Evolutionary conservation across 2,329 filamentous ascomycete genomes (phyloP).

Genomic region (Colletotrichum zoysiae): DNA sequence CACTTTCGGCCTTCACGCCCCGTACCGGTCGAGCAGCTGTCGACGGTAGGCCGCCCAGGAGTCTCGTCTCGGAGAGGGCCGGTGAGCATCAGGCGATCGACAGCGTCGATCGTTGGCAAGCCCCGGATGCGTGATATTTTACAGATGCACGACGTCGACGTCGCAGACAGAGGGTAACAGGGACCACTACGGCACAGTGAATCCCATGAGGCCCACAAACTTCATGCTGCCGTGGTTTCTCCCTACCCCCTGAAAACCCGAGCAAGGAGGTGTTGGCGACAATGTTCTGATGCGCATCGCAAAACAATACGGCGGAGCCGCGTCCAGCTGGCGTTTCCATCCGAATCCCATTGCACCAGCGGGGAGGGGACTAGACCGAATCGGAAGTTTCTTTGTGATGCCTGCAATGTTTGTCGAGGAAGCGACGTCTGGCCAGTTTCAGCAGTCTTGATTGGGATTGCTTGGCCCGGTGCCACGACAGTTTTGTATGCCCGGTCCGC

Average conservation of each 20-base stretch:
- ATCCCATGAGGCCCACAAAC: conserved; percentile 24
- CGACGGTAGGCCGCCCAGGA: conserved; percentile 33
- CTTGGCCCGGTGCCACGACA: conserved; percentile 39
- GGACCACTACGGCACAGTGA: conserved; percentile 31
- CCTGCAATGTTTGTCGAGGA: conserved; percentile 37
- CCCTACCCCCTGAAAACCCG: conserved; percentile 3
- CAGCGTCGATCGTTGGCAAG: conserved; percentile 34
- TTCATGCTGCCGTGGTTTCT: conserved; percentile 32
- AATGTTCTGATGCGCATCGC: conserved; percentile 17
- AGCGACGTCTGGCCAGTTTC: conserved; percentile 35
- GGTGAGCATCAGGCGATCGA: conserved; percentile 39
- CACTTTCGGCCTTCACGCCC: conserved; percentile 22
- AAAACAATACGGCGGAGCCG: conserved; percentile 37
- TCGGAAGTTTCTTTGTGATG: conserved; percentile 35
- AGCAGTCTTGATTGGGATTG: conserved; percentile 36
- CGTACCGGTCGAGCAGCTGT: conserved; percentile 32
- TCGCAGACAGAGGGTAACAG: conserved; percentile 35
- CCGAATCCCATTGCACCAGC: conserved; percentile 8
- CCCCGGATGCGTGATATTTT: conserved; percentile 28
- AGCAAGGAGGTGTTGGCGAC: conserved; percentile 20
- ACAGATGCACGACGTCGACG: conserved; percentile 32
- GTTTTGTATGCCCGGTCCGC: conserved; percentile 27
- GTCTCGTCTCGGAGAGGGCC: conserved; percentile 31
- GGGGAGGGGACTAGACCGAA: conserved; percentile 19
- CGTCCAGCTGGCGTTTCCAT: background rate